Conservation (phyloP, 805 yeast species). For the Cyberlindnera mrakii region DNA sequence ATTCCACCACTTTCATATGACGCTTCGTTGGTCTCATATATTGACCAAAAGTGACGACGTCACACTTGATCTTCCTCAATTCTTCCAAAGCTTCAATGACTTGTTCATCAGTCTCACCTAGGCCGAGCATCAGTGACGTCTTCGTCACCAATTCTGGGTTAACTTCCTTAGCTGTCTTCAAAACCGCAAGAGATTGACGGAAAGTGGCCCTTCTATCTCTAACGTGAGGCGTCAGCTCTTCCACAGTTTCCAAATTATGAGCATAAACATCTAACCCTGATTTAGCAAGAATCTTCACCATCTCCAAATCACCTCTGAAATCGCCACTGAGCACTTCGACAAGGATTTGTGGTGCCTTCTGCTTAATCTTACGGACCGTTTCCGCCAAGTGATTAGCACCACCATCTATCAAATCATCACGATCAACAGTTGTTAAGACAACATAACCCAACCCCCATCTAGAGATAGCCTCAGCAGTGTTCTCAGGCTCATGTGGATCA, state of each 20-base stretch:
- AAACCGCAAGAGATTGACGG: slow-evolving; percentile 75
- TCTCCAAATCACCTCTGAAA: slow-evolving; percentile 81
- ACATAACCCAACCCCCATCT: slow-evolving; percentile 99
- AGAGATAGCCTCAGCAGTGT: slow-evolving; percentile 94
- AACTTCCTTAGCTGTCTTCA: slow-evolving; percentile 72
- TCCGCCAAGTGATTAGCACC: slow-evolving; percentile 88
- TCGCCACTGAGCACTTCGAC: slow-evolving; percentile 96
- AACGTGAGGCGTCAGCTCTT: slow-evolving; percentile 86
- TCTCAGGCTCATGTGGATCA: slow-evolving; percentile 95
- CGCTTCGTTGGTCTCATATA: slow-evolving; percentile 98
- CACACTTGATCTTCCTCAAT: slow-evolving; percentile 71
- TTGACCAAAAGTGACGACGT: slow-evolving; percentile 97
- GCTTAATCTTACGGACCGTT: slow-evolving; percentile 78
- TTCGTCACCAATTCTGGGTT: slow-evolving; percentile 78
- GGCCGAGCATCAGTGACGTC: slow-evolving; percentile 92
- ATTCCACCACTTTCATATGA: slow-evolving; percentile 97
- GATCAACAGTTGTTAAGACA: slow-evolving; percentile 93
- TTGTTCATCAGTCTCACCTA: slow-evolving; percentile 95
- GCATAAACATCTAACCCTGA: slow-evolving; percentile 96
- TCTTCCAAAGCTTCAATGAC: slow-evolving; percentile 68
- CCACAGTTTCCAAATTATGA: slow-evolving; percentile 95
- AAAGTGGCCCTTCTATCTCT: slow-evolving; percentile 97
- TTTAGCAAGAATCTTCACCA: slow-evolving; percentile 72
- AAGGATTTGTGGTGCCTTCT: slow-evolving; percentile 81
- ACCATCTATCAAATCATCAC: slow-evolving; percentile 92